These are phyloP conservation scores for Alternaria tenuissima DNA, from an alignment of 2,329 filamentous ascomycete species.

Conservation along the genomic window DNA sequence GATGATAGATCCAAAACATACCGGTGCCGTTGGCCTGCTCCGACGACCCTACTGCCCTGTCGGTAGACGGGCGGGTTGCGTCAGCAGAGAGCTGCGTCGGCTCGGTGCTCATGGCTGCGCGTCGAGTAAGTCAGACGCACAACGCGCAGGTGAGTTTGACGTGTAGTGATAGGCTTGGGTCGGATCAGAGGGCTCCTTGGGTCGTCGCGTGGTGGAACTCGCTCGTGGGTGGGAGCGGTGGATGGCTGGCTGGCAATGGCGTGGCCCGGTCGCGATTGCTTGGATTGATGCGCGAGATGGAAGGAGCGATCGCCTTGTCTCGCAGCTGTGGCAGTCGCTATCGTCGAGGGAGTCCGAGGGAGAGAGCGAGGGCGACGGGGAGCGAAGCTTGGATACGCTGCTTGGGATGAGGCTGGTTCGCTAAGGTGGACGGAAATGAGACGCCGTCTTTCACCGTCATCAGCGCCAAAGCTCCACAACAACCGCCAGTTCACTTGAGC, in stretches of 20 bases:
- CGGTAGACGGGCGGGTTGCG: slow-evolving; percentile 37
- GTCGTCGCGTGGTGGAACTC: slow-evolving; percentile 21
- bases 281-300: slow-evolving; percentile 36
- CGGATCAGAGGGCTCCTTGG: slow-evolving; percentile 8
- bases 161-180: slow-evolving; percentile 25
- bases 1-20: slow-evolving; percentile 31
- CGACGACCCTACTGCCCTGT: slow-evolving; percentile 35
- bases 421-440: slow-evolving; percentile 50
- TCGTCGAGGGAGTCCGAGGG: slow-evolving; percentile 32
- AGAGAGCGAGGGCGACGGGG: slow-evolving; percentile 30
- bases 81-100: slow-evolving; percentile 38
- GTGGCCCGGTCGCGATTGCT: slow-evolving; percentile 31
- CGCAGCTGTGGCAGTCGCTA: slow-evolving; percentile 27
- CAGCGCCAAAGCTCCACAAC: slow-evolving; percentile 35
- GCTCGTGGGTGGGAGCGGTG: slow-evolving; percentile 24
- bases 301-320: slow-evolving; percentile 36
- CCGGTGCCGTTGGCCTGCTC: slow-evolving; percentile 47
- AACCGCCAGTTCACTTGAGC: slow-evolving; percentile 19
- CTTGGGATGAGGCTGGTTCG: slow-evolving; percentile 48
- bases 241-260: slow-evolving; percentile 28
- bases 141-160: slow-evolving; percentile 18
- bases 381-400: slow-evolving; percentile 35
- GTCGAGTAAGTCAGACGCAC: slow-evolving; percentile 23
- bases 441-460: slow-evolving; percentile 41
- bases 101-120: slow-evolving; percentile 51